A percentile compares a stretch with the other conserved stretches of the same genome.
Evolutionary conservation across 805 yeast species (phyloP).

Genomic region (Candida hungchunana): DNA sequence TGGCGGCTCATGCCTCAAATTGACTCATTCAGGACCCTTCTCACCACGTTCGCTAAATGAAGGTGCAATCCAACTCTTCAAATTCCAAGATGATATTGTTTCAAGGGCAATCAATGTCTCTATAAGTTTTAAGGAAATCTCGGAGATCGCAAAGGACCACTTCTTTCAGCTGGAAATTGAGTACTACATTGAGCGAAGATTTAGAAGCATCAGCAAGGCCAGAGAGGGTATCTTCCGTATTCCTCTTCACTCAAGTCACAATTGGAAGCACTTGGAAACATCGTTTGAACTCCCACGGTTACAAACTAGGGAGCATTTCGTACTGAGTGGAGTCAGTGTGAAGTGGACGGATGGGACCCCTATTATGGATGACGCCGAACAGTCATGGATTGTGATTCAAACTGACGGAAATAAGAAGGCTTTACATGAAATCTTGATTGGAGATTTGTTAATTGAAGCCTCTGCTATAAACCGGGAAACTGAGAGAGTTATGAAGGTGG

Average conservation of each 20-base stretch:
- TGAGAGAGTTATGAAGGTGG: conserved; percentile 1
- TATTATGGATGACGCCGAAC: conserved; percentile 17
- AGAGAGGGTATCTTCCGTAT: conserved; percentile 30
- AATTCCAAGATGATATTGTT: conserved; percentile 26
- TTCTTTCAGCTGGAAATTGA: conserved; percentile 30
- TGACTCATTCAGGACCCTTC: conserved; percentile 14
- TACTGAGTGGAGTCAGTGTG: conserved; percentile 17
- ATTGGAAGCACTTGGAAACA: conserved; percentile 21
- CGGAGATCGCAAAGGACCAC: conserved; percentile 13
- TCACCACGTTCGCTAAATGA: background rate
- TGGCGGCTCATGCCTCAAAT: conserved; percentile 34
- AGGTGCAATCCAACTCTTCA: conserved; percentile 25
- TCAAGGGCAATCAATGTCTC: conserved; percentile 17
- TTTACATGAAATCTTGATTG: conserved; percentile 21
- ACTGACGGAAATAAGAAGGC: conserved; percentile 2
- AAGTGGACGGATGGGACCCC: conserved; percentile 10
- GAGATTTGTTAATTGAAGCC: conserved; percentile 24
- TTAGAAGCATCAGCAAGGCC: conserved; percentile 25
- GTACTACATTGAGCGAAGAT: conserved; percentile 33
- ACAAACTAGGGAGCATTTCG: conserved; percentile 22
- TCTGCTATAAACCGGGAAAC: background rate
- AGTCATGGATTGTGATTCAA: conserved; percentile 25
- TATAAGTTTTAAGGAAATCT: conserved; percentile 26
- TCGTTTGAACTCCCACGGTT: conserved; percentile 19
- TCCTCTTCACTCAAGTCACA: conserved; percentile 25